Percentiles rank a stretch among this genome's conserved stretches.
These are phyloP conservation scores for Schizonepeta tenuifolia DNA, from an alignment of 257 asterid species.

Conservation along the genomic window DNA sequence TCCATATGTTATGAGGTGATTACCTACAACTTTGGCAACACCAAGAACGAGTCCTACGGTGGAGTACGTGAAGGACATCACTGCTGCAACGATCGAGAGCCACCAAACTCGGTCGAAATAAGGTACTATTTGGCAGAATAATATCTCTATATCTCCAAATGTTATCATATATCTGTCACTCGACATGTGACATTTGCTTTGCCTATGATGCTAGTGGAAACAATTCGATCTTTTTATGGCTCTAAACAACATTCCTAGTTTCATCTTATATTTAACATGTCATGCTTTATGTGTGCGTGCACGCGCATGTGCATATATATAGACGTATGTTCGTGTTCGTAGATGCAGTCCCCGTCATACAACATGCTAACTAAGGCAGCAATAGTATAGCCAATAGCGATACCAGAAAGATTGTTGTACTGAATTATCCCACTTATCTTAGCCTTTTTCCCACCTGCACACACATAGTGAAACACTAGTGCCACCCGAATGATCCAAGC, in stretches of 20 bases:
- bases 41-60: constrained; percentile 52
- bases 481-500: background rate
- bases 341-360: constrained; percentile 32
- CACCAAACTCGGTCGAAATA: constrained; percentile 58
- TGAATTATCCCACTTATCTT: constrained; percentile 47
- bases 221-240: constrained; percentile 54
- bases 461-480: background rate
- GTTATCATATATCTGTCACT: constrained; percentile 55
- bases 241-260: constrained; percentile 43
- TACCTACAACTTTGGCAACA: too few species aligned
- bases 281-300: too few species aligned
- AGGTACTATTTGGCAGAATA: constrained; percentile 60
- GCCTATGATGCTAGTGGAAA: constrained; percentile 41
- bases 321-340: too few species aligned
- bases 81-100: constrained; percentile 57
- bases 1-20: too few species aligned
- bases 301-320: too few species aligned
- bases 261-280: too few species aligned
- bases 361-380: constrained; percentile 62
- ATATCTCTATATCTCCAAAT: constrained; percentile 47
- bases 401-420: constrained; percentile 51
- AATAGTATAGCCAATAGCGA: constrained; percentile 65
- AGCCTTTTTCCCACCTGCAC: constrained; percentile 48
- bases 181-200: constrained; percentile 42
- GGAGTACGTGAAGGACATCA: constrained; percentile 61